phyloP scores from a whole-genome alignment of 352 stramenopile species.

The Sclerospora graminicola region DNA sequence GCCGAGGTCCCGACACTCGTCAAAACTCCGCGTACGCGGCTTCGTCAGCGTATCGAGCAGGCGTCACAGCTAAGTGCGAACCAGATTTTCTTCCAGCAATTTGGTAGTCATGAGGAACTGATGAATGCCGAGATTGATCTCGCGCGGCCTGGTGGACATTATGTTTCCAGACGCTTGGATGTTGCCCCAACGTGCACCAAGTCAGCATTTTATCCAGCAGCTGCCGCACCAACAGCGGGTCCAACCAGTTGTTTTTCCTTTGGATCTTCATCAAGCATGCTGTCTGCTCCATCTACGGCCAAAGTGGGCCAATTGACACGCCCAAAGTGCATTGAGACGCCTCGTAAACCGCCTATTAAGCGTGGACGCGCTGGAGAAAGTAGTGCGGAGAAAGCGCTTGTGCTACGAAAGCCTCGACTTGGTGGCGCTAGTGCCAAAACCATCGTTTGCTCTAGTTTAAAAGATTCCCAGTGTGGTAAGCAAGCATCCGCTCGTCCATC shows the following conservation, averaged over 20 bases:
- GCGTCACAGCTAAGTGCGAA: slow-evolving; percentile 35
- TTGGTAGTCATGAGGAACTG: slow-evolving; percentile 43
- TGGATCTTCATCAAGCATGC: slow-evolving; percentile 9
- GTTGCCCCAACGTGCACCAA: background rate
- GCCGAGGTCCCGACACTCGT: slow-evolving; percentile 1
- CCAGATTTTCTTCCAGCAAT: slow-evolving; percentile 59
- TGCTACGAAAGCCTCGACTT: slow-evolving; percentile 45
- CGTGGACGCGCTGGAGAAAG: slow-evolving; percentile 32
- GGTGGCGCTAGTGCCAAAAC: slow-evolving; percentile 10
- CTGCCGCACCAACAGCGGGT: background rate
- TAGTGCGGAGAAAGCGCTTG: slow-evolving; percentile 40
- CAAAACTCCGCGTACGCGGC: slow-evolving; percentile 22
- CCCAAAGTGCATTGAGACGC: slow-evolving; percentile 34
- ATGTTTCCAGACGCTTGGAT: slow-evolving; percentile 4
- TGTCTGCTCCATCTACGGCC: slow-evolving; percentile 14
- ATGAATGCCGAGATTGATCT: slow-evolving; percentile 32
- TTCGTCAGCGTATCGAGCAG: slow-evolving; percentile 41
- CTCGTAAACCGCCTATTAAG: slow-evolving; percentile 51
- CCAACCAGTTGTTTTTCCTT: slow-evolving; percentile 13
- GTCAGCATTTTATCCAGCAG: background rate
- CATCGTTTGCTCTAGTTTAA: slow-evolving; percentile 11
- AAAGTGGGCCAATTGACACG: slow-evolving; percentile 34
- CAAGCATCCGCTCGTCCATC: slow-evolving; percentile 4
- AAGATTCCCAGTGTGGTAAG: slow-evolving; percentile 3
- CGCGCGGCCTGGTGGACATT: slow-evolving; percentile 9